phyloP scores from a whole-genome alignment of 2,329 filamentous ascomycete species.

The Clarireedia hainanense region DNA sequence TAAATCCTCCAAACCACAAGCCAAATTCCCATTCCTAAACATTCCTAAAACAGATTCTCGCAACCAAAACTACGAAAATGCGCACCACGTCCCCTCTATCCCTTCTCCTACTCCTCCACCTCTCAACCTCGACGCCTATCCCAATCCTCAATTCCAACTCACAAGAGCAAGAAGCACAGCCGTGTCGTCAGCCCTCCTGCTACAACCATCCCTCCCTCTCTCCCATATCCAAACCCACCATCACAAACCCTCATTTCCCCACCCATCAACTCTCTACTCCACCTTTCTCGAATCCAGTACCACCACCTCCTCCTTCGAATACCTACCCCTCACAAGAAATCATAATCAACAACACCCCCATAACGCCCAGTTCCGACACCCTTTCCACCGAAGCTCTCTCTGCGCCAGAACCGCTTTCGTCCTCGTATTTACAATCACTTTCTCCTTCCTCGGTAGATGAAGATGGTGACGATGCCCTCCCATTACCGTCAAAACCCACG shows the following conservation, averaged over 20 bases:
- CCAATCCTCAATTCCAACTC: background rate
- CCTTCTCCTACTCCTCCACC: constrained; percentile 13
- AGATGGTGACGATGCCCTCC: background rate
- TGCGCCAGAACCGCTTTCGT: constrained; percentile 16
- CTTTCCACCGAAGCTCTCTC: constrained; percentile 19
- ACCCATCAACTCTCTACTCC: constrained; percentile 15
- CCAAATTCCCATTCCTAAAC: too few species aligned
- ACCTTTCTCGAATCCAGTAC: background rate
- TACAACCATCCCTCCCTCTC: too few species aligned
- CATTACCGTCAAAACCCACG: constrained; percentile 19
- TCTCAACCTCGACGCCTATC: constrained; percentile 13
- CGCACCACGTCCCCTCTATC: constrained; percentile 5
- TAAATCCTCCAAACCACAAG: too few species aligned
- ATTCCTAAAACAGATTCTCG: background rate
- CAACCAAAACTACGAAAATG: background rate
- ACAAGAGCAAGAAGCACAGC: background rate
- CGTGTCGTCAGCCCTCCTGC: too few species aligned
- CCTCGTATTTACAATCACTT: constrained; percentile 22
- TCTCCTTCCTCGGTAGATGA: constrained; percentile 2
- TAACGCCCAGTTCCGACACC: constrained; percentile 16
- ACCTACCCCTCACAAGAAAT: background rate
- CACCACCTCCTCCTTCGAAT: background rate
- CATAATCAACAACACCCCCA: constrained; percentile 16
- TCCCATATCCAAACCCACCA: background rate
- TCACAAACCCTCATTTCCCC: constrained; percentile 21